Evolutionary conservation across 2,329 filamentous ascomycete genomes (phyloP).

Genomic region (Paraphaeosphaeria sporulosa): DNA sequence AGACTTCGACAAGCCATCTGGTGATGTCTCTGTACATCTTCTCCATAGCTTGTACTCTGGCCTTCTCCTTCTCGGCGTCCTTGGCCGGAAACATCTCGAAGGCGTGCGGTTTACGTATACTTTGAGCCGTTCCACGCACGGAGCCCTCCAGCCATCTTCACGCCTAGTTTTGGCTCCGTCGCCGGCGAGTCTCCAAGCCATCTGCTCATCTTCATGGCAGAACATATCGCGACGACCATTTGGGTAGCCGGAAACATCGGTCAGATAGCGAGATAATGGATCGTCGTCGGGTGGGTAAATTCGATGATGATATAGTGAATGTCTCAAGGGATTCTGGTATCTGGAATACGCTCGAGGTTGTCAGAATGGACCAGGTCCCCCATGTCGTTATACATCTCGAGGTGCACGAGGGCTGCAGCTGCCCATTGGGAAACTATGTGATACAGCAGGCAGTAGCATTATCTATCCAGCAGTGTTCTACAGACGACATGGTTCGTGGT

Average conservation of each 20-base stretch:
- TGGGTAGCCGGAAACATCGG: too few species aligned
- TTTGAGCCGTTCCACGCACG: neutral
- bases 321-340: too few species aligned
- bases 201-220: neutral
- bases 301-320: too few species aligned
- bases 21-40: neutral
- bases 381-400: neutral
- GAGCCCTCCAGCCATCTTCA: neutral
- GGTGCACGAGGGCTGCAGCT: neutral
- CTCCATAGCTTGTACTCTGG: neutral
- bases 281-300: too few species aligned
- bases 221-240: too few species aligned
- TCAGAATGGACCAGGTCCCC: too few species aligned
- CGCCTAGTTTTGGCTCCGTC: neutral
- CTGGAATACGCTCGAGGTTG: too few species aligned
- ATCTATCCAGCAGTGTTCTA: neutral
- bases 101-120: neutral
- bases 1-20: neutral
- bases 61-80: neutral
- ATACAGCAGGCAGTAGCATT: neutral
- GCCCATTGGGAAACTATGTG: neutral
- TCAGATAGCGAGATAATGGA: too few species aligned
- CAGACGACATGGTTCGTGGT: neutral
- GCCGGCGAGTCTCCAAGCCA: neutral
- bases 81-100: conserved; percentile 1